phyloP scores from a whole-genome alignment of 345 rosid genomes.

The Eucalyptus urophylla region DNA sequence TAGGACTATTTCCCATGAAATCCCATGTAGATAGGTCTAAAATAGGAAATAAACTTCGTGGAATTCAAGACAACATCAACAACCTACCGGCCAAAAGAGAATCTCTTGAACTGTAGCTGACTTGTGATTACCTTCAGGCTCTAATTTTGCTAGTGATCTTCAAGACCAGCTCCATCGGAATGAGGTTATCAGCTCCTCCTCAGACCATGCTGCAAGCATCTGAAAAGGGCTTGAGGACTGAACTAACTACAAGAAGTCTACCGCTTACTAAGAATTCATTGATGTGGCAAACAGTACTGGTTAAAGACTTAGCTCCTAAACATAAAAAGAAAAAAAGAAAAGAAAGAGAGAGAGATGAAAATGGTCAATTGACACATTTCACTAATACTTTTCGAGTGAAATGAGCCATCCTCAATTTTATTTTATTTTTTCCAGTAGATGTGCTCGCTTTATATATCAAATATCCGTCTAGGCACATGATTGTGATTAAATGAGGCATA shows the following conservation, averaged over 20 bases:
- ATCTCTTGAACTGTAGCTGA: too few species aligned
- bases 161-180: conserved; percentile 92
- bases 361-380: background rate
- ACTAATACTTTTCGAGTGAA: background rate
- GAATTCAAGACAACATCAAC: too few species aligned
- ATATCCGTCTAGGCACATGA: background rate
- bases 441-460: background rate
- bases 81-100: too few species aligned
- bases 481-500: background rate
- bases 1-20: too few species aligned
- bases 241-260: background rate
- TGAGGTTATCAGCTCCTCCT: conserved; percentile 87
- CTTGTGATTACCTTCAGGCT: conserved; percentile 7
- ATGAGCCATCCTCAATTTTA: background rate
- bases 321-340: background rate
- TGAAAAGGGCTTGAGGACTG: background rate
- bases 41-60: too few species aligned
- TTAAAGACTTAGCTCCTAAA: background rate
- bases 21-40: too few species aligned
- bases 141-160: conserved; percentile 84
- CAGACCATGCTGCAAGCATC: background rate
- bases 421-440: background rate
- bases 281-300: background rate
- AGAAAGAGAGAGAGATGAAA: background rate
- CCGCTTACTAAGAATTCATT: background rate